Evolutionary conservation across 2,329 filamentous ascomycete genomes (phyloP), one percentile per base, ranked within the genome.

Genomic region (Fusarium siculi): DNA sequence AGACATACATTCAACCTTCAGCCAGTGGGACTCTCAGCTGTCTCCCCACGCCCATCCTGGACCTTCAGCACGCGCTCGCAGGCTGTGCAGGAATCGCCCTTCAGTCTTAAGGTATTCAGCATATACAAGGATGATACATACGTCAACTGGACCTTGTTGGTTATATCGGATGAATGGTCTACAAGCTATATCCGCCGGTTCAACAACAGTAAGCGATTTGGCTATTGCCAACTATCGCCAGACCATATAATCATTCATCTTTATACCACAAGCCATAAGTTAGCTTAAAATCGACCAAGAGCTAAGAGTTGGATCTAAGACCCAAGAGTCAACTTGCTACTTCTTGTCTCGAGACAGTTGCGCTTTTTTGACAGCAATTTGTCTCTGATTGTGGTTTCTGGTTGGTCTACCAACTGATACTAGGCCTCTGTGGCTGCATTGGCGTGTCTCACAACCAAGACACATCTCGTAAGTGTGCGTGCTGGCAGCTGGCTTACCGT

Each of bases 311-410:
- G 30, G 44, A 40, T 58, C 30, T 21, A 36, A 61, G 69, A 52
- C 58, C 46, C 50, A 53, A 69, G 40, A 52, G 23, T 30, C 46
- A 36, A 28, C 43, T 32, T 53, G 34, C 40, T 37, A 42, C 58
- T 47, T 57, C 58, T 43, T 52, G 58, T 69, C 58, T 47, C 44
- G 19, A 53, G 32, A 47, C 40, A 58, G 42, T 63, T 63, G 66
- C 56, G 66, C 54, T 59, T 66, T 73, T 59, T 66, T 73, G 53
- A 61, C 43, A 67, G 49, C 47, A 67, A 55, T 18, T 50, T 71
- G 60, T 66, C 55, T 70, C 47, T 47, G 34, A 49, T 36, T 28
- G 21, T 21, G 39, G 42, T n/a, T 60, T 43, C 28, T 62, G 56
- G 57, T 58, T 55, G 63, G 56, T 16, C 36, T 40, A 28, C 5